Evolutionary conservation across 441 rosid species (phyloP).

Genomic region (Sinapis alba): DNA sequence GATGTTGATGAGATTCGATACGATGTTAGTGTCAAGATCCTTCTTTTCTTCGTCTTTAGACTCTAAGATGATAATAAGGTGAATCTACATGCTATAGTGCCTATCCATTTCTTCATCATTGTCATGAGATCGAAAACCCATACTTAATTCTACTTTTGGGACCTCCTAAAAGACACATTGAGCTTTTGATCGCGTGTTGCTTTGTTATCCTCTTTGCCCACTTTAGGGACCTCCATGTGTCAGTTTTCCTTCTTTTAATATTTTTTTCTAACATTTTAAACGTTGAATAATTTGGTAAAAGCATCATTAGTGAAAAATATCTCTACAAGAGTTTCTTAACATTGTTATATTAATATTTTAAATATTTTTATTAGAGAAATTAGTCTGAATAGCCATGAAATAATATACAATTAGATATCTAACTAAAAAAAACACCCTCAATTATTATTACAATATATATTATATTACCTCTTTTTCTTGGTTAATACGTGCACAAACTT

Average conservation of each 20-base stretch:
- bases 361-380: too few species aligned
- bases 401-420: too few species aligned
- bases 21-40: constrained; percentile 38
- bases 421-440: too few species aligned
- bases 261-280: neutral
- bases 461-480: too few species aligned
- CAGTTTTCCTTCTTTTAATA: neutral
- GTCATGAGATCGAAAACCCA: constrained; percentile 36
- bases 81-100: constrained; percentile 44
- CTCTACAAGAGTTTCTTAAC: too few species aligned
- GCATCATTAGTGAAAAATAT: too few species aligned
- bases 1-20: constrained; percentile 37
- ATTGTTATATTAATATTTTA: too few species aligned
- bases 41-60: constrained; percentile 13
- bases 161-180: constrained; percentile 36
- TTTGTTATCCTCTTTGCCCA: constrained; percentile 37
- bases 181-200: constrained; percentile 38
- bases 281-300: constrained; percentile 3
- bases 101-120: constrained; percentile 43
- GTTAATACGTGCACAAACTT: too few species aligned
- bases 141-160: constrained; percentile 32
- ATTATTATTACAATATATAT: too few species aligned
- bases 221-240: constrained; percentile 39
- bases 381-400: too few species aligned
- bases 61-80: constrained; percentile 37